Base-by-base conservation (phyloP, 129 eudicot genomes). In the carrot (Daucus carota) region DNA sequence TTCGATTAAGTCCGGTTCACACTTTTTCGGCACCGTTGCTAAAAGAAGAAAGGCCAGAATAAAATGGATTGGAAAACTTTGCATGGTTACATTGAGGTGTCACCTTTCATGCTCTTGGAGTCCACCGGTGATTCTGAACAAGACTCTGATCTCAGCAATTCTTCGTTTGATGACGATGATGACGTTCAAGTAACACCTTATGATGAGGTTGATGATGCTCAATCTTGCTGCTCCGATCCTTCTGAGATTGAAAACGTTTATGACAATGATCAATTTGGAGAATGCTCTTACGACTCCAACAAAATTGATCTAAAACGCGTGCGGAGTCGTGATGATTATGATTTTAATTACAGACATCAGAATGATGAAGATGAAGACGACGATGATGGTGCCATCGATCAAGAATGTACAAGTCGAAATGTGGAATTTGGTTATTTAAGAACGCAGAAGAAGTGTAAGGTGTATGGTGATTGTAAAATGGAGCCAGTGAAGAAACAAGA, bases 91-190 rank as follows among this genome's bases (percentile, higher is more conserved):
- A 42, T 75, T 45, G 83, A 83, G 67, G 43, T 79, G 7, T 75
- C 83, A 32, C 70, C 79, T 60, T 83, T 76, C 72, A 33, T 83
- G 67, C 83, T 83, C 15, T 75, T 79, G 47, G 86, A 83, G 62
- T 72, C 83, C 31, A 77, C 78, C 0, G 86, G 78, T 34, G 86
- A 83, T 79, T 82, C 86, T 8, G 81, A 83, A 69, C 60, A 70
- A 60, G 86, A 76, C 66, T 48, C 78, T 52, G 68, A 67, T 65
- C 50, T 31, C 13, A 66, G 28, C 42, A 67, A 26, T 44, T 32
- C 28, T 24, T 40, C 59, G 28, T 26, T 40, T 0, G 32, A 54
- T 33, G 71, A 54, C 24, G 71, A 36, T 29, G 73, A 50, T 2
- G 28, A 47, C 17, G n/a, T 46, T 11, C 46, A 42, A 0, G 70